phyloP scores from a whole-genome alignment of 2,329 filamentous ascomycete genomes.

The Botrytis elliptica region DNA sequence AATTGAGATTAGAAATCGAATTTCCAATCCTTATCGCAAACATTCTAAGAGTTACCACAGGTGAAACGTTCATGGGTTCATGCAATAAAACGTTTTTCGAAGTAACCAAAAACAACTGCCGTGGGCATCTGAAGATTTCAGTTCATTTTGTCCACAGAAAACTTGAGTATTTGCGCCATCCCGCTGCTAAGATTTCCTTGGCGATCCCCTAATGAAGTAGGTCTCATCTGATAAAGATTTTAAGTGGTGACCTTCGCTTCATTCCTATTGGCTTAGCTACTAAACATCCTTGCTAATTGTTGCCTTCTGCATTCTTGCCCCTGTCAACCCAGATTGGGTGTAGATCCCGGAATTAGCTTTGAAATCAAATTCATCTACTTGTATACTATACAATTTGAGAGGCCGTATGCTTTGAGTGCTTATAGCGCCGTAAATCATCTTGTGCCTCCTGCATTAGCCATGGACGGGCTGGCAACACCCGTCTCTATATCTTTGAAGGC shows the following conservation, averaged over 20 bases:
- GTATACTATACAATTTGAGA: not conserved
- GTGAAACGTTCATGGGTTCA: not conserved
- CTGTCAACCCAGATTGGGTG: not conserved
- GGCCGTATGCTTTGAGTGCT: not conserved
- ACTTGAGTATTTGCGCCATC: slow-evolving; percentile 5
- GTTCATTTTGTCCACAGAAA: not conserved
- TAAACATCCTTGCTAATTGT: not conserved
- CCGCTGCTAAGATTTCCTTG: slow-evolving; percentile 8
- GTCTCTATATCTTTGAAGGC: not conserved
- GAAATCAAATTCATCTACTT: not conserved
- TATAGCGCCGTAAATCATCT: not conserved
- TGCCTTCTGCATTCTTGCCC: not conserved
- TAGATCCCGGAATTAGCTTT: not conserved
- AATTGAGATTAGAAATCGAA: not conserved
- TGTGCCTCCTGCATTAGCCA: not conserved
- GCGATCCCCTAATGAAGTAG: slow-evolving; percentile 5
- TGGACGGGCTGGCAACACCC: not conserved
- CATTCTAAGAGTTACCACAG: not conserved
- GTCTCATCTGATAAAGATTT: slow-evolving; percentile 2
- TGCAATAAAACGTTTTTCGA: not conserved
- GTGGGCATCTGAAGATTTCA: not conserved
- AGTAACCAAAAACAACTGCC: not conserved
- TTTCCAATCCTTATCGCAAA: not conserved
- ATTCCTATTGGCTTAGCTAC: not conserved
- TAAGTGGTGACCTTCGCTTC: not conserved